Conservation (phyloP, 768 basidiomycete species). For the Suillus subalutaceus region DNA sequence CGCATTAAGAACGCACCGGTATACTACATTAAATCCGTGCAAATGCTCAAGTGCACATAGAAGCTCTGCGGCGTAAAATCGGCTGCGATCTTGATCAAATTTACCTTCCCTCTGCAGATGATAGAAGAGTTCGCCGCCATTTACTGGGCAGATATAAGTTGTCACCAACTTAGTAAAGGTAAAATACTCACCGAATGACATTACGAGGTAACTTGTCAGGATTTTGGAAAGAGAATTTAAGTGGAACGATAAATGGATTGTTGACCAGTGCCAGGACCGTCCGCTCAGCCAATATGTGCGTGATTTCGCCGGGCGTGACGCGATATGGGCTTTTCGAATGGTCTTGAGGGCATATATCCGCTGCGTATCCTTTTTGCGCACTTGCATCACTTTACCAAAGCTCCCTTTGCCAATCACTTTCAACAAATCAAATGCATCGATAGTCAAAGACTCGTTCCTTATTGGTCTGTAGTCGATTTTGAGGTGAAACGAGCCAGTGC, state of each 20-base stretch:
- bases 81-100: conserved; percentile 90
- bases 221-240: conserved; percentile 99
- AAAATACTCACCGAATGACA: conserved; percentile 80
- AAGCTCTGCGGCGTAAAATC: conserved; percentile 98
- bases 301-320: conserved; percentile 94
- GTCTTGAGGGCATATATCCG: conserved; percentile 99
- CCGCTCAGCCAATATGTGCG: conserved; percentile 95
- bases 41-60: conserved; percentile 94
- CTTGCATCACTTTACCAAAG: conserved; percentile 99
- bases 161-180: background rate
- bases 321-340: conserved; percentile 97
- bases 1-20: conserved; percentile 61
- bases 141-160: conserved; percentile 53
- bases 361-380: conserved; percentile 97
- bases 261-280: conserved; percentile 97
- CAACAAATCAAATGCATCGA: conserved; percentile 94
- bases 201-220: conserved; percentile 96
- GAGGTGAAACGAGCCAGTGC: conserved; percentile 91
- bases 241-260: conserved; percentile 98
- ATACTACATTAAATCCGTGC: conserved; percentile 97
- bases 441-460: conserved; percentile 84
- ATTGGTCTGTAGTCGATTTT: conserved; percentile 93
- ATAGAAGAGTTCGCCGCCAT: conserved; percentile 97
- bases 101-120: conserved; percentile 96
- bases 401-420: conserved; percentile 98